Evolutionary conservation across 2,329 filamentous ascomycete species (phyloP).

Genomic region (Xylariales sp.): DNA sequence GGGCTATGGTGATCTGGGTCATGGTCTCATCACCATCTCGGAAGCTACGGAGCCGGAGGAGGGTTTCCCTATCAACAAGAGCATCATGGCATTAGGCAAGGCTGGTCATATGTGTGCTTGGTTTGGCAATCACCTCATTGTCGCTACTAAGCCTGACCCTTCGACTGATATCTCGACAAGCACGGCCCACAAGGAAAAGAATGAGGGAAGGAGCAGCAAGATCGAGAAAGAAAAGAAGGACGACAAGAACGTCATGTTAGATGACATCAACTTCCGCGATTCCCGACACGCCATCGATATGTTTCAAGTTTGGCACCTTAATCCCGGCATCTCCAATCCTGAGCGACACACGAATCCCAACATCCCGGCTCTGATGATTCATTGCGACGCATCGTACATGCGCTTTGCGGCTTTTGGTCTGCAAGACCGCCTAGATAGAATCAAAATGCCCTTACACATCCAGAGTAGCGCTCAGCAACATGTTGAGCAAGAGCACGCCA

Average conservation of each 20-base stretch:
- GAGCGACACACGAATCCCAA: constrained; percentile 3
- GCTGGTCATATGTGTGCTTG: constrained; percentile 11
- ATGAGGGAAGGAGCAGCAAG: neutral
- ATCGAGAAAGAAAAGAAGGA: neutral
- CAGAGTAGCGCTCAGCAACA: neutral
- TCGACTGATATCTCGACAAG: neutral
- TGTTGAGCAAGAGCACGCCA: constrained; percentile 5
- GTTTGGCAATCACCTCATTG: constrained; percentile 10
- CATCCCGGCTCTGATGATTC: constrained; percentile 9
- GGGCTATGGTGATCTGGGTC: constrained; percentile 1
- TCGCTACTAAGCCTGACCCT: constrained; percentile 3
- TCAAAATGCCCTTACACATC: constrained; percentile 3
- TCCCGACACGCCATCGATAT: constrained; percentile 12
- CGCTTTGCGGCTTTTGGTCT: constrained; percentile 5
- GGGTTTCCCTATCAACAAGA: constrained; percentile 8
- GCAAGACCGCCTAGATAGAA: neutral
- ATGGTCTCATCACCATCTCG: constrained; percentile 8
- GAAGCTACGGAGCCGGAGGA: neutral
- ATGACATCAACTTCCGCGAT: constrained; percentile 12
- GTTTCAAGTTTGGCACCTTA: constrained; percentile 9
- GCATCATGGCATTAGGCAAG: constrained; percentile 10
- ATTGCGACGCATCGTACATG: constrained; percentile 8
- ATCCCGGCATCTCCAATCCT: constrained; percentile 8
- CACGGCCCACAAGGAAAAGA: neutral
- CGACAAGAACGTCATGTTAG: constrained; percentile 6